phyloP scores from a whole-genome alignment of 768 basidiomycete genomes.

The Psilocybe sp. region DNA sequence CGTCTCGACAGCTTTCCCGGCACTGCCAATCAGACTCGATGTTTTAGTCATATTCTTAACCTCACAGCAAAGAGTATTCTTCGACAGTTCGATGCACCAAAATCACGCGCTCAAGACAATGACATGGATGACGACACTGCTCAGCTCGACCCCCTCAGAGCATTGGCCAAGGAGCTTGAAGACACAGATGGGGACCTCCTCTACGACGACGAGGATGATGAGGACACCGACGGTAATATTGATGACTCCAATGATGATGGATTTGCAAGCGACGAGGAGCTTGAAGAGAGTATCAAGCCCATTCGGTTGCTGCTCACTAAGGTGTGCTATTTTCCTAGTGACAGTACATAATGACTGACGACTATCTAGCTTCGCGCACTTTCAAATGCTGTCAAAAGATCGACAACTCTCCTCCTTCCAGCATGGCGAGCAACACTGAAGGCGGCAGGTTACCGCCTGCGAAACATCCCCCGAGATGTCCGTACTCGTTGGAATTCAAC shows the following conservation, averaged over 20 bases:
- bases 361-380: no score
- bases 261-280: neutral
- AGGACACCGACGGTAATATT: neutral
- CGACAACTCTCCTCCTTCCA: no score
- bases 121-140: neutral
- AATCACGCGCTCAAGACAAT: neutral
- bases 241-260: neutral
- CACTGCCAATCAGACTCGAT: neutral
- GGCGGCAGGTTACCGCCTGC: no score
- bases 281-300: neutral
- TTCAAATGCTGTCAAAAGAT: no score
- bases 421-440: no score
- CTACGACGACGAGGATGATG: neutral
- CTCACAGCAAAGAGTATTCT: neutral
- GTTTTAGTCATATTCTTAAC: slow-evolving; percentile 2
- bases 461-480: no score
- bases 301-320: neutral
- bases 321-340: no score
- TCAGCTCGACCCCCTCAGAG: neutral
- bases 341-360: no score
- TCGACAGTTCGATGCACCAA: neutral
- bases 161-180: neutral
- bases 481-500: no score
- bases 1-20: neutral
- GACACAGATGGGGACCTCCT: neutral